Evolutionary conservation across 2,329 filamentous ascomycete species (phyloP).

Genomic region (Paracorniculantispora psalliotae): DNA sequence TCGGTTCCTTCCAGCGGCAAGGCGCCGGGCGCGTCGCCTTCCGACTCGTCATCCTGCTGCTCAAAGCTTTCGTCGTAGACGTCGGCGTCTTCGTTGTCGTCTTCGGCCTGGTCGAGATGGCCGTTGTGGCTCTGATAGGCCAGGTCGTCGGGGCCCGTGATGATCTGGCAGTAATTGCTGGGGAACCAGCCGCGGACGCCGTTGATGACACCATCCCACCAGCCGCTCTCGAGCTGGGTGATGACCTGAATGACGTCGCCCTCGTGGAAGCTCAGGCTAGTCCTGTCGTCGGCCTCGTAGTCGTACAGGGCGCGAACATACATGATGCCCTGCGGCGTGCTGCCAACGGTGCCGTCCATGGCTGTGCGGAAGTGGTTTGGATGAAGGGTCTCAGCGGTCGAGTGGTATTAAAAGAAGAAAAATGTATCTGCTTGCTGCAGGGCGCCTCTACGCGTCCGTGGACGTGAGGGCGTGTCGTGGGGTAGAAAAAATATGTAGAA

Average conservation of each 20-base stretch:
- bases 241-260: conserved; percentile 98
- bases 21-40: conserved; percentile 53
- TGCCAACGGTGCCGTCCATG: conserved; percentile 60
- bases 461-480: conserved; percentile 18
- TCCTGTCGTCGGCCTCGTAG: conserved; percentile 95
- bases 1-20: conserved; percentile 66
- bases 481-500: neutral
- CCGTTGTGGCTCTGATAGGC: conserved; percentile 55
- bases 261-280: conserved; percentile 92
- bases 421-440: neutral
- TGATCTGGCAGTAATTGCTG: conserved; percentile 94
- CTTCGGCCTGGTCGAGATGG: conserved; percentile 50
- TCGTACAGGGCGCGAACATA: conserved; percentile 96
- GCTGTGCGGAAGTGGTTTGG: neutral
- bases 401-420: neutral
- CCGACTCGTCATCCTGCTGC: conserved; percentile 57
- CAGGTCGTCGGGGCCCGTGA: conserved; percentile 70
- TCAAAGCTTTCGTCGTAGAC: conserved; percentile 65
- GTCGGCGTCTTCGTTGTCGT: conserved; percentile 60
- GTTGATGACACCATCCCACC: conserved; percentile 99
- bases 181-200: conserved; percentile 97
- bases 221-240: conserved; percentile 94
- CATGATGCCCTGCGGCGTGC: conserved; percentile 62
- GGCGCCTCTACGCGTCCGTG: conserved; percentile 11
- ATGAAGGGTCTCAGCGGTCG: conserved; percentile 2